These are phyloP conservation scores for Dactylellina drechsleri DNA, from an alignment of 2,329 filamentous ascomycete species.

Conservation along the genomic window DNA sequence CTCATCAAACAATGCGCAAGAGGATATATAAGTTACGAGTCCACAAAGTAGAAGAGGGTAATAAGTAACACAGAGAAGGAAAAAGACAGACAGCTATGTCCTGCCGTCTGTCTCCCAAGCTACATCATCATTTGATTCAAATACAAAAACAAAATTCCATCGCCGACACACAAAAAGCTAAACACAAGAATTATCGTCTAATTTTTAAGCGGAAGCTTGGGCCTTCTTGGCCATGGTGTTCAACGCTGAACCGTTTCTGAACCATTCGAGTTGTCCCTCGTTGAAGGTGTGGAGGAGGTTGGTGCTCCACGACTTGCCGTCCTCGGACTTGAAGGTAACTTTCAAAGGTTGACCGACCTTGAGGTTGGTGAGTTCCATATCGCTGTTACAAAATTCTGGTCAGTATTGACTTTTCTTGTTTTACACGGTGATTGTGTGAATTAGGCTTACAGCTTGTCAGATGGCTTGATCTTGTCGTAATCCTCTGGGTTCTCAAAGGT, in stretches of 20 bases:
- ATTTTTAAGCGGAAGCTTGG: slow-evolving; percentile 36
- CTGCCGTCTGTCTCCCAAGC: slow-evolving; percentile 17
- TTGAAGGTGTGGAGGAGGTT: slow-evolving; percentile 97
- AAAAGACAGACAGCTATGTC: slow-evolving; percentile 29
- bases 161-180: slow-evolving; percentile 8
- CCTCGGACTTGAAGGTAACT: slow-evolving; percentile 88
- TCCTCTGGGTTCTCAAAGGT: slow-evolving; percentile 94
- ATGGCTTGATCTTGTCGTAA: slow-evolving; percentile 94
- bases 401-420: background rate
- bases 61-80: slow-evolving; percentile 1
- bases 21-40: slow-evolving; percentile 31
- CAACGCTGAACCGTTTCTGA: slow-evolving; percentile 95
- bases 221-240: slow-evolving; percentile 67
- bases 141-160: background rate
- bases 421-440: no score
- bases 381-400: slow-evolving; percentile 62
- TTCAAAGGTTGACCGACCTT: slow-evolving; percentile 93
- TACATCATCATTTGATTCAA: slow-evolving; percentile 9
- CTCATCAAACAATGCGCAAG: slow-evolving; percentile 1
- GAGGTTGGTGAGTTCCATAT: slow-evolving; percentile 87
- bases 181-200: slow-evolving; percentile 1
- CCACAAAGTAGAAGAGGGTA: slow-evolving; percentile 7
- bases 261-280: slow-evolving; percentile 97
- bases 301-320: slow-evolving; percentile 82
- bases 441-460: slow-evolving; percentile 74